These are phyloP conservation scores for Globisporangium viniferum DNA, from an alignment of 352 stramenopile genomes.

Conservation along the genomic window DNA sequence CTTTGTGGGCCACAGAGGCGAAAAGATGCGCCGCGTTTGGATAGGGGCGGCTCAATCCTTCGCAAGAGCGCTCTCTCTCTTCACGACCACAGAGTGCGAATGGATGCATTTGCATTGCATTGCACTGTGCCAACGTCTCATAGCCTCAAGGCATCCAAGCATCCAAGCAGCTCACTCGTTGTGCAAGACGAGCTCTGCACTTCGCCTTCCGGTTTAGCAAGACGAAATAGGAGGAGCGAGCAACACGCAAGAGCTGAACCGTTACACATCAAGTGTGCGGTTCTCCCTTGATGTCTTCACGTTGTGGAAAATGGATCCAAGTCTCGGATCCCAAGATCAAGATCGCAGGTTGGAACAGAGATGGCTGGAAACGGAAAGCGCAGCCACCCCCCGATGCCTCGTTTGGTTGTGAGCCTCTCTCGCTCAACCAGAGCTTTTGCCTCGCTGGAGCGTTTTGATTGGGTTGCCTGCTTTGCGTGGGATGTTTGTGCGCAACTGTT, in stretches of 20 bases:
- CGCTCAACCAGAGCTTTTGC: background rate
- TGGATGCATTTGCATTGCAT: background rate
- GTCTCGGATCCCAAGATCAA: background rate
- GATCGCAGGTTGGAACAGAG: background rate
- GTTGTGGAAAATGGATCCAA: background rate
- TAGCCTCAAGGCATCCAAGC: background rate
- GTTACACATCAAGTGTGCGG: too few relatives aligned
- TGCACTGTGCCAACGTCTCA: background rate
- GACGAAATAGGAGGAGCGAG: too few relatives aligned
- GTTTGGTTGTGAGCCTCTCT: background rate
- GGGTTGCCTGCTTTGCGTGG: too few relatives aligned
- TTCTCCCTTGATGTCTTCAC: background rate
- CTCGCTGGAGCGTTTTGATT: too few relatives aligned
- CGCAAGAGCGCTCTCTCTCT: background rate
- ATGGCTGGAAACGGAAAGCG: background rate
- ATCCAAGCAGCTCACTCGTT: background rate
- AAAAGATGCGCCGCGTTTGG: conserved; percentile 3
- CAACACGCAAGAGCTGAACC: too few relatives aligned
- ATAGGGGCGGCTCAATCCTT: conserved; percentile 1
- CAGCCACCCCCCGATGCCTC: background rate
- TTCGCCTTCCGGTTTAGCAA: too few relatives aligned
- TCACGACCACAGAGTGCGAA: background rate
- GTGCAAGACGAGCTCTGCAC: background rate
- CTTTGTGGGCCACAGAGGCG: background rate
- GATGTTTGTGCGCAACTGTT: too few relatives aligned